phyloP scores from a whole-genome alignment of 2,329 filamentous ascomycete genomes.

The Trichophyton benhamiae region DNA sequence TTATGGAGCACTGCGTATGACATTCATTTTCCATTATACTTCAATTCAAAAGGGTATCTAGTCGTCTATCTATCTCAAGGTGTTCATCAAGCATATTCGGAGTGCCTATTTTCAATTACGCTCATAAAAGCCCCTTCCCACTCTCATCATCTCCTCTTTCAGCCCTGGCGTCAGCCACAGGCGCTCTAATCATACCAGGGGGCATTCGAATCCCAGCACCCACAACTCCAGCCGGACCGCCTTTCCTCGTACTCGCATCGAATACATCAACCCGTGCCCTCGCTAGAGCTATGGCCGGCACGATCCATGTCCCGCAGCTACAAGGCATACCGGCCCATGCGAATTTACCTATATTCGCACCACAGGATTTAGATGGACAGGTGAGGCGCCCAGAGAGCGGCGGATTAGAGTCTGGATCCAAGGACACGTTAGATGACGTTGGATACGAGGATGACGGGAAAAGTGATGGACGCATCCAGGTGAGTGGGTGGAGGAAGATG shows the following conservation, averaged over 20 bases:
- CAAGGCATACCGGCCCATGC: conserved; percentile 94
- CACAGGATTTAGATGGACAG: conserved; percentile 69
- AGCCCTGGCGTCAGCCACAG: background rate
- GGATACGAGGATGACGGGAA: conserved; percentile 23
- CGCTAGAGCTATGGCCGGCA: conserved; percentile 77
- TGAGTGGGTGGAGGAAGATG: conserved; percentile 79
- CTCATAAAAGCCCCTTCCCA: background rate
- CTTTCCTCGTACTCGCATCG: conserved; percentile 16
- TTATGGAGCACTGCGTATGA: background rate
- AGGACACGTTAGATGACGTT: conserved; percentile 11
- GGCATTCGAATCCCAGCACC: conserved; percentile 30
- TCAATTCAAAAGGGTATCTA: background rate
- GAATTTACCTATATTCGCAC: conserved; percentile 76
- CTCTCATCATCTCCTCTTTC: background rate
- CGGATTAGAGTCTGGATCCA: conserved; percentile 42
- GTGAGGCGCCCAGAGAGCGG: conserved; percentile 70
- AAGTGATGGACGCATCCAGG: conserved; percentile 87
- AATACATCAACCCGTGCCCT: conserved; percentile 70
- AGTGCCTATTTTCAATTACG: background rate
- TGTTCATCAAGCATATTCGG: background rate
- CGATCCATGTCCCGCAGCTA: conserved; percentile 80
- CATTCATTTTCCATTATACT: background rate
- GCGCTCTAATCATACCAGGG: conserved; percentile 23
- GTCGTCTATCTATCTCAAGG: background rate
- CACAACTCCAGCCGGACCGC: conserved; percentile 15